A percentile compares a stretch with the other conserved stretches of the same genome.
Conservation (phyloP, 2,329 filamentous ascomycete species). For the Blastomyces silverae region DNA sequence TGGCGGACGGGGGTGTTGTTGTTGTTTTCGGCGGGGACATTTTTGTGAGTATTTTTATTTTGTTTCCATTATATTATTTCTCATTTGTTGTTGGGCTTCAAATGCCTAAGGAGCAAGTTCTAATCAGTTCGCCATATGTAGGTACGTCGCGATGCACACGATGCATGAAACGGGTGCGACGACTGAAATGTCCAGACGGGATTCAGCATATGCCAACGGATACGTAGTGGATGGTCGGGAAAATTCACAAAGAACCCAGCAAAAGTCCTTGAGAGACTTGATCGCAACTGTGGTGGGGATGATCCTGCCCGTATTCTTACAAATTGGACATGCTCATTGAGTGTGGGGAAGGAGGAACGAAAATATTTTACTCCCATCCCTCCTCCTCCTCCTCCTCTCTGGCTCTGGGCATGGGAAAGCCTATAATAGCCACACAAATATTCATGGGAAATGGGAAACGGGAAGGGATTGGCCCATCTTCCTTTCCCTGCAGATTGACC, state of each 20-base stretch:
- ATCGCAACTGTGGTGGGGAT: slow-evolving; percentile 44
- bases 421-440: background rate
- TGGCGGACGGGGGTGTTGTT: slow-evolving; percentile 92
- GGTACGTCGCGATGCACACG: slow-evolving; percentile 96
- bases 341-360: background rate
- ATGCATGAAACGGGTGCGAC: slow-evolving; percentile 68
- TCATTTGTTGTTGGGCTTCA: background rate
- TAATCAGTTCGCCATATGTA: slow-evolving; percentile 32
- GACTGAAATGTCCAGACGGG: slow-evolving; percentile 28
- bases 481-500: background rate
- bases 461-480: background rate
- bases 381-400: background rate
- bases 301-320: slow-evolving; percentile 43
- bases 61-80: slow-evolving; percentile 3
- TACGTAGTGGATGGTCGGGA: slow-evolving; percentile 37
- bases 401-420: background rate
- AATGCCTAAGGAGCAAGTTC: background rate
- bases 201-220: slow-evolving; percentile 35
- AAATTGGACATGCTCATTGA: slow-evolving; percentile 44
- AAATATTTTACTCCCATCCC: background rate
- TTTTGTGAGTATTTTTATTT: slow-evolving; percentile 59
- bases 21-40: slow-evolving; percentile 93
- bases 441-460: background rate
- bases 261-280: slow-evolving; percentile 42
- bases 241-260: slow-evolving; percentile 27